Evolutionary conservation across 2,329 filamentous ascomycete species (phyloP).

Genomic region (Periglandula ipomoeae): DNA sequence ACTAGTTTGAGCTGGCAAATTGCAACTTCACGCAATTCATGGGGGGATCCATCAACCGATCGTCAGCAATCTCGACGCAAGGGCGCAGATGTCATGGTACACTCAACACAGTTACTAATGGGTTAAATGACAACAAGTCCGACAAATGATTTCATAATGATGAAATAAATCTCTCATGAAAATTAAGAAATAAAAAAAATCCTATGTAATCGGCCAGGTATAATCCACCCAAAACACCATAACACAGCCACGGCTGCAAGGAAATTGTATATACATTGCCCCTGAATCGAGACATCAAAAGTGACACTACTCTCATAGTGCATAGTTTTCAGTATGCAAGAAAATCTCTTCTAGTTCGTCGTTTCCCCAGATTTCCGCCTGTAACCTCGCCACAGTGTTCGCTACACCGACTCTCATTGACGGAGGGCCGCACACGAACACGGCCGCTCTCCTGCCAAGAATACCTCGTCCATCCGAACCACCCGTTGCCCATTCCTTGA

Average conservation of each 20-base stretch:
- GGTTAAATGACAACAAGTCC: too few species aligned
- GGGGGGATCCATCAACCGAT: too few species aligned
- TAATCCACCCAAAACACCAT: not conserved
- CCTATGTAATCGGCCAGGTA: not conserved
- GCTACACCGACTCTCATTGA: constrained; percentile 81
- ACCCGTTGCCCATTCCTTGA: constrained; percentile 72
- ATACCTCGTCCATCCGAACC: constrained; percentile 55
- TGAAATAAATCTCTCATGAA: not conserved
- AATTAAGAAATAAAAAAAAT: not conserved
- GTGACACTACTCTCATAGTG: constrained; percentile 41
- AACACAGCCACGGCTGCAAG: not conserved
- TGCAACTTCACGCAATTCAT: too few species aligned
- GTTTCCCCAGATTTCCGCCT: constrained; percentile 74
- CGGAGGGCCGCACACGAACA: constrained; percentile 87
- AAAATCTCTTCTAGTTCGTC: constrained; percentile 80
- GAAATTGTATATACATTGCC: not conserved
- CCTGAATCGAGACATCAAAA: not conserved
- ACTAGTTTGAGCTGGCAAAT: too few species aligned
- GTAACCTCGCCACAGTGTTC: constrained; percentile 73
- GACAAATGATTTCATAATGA: too few species aligned
- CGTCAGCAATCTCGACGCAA: too few species aligned
- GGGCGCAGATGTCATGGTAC: too few species aligned
- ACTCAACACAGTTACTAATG: too few species aligned
- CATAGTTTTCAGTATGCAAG: constrained; percentile 91
- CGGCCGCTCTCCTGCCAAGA: constrained; percentile 72